Percentiles rank a stretch among this genome's conserved stretches.
phyloP scores from a whole-genome alignment of 352 stramenopile species.

The Peronospora tabacina region DNA sequence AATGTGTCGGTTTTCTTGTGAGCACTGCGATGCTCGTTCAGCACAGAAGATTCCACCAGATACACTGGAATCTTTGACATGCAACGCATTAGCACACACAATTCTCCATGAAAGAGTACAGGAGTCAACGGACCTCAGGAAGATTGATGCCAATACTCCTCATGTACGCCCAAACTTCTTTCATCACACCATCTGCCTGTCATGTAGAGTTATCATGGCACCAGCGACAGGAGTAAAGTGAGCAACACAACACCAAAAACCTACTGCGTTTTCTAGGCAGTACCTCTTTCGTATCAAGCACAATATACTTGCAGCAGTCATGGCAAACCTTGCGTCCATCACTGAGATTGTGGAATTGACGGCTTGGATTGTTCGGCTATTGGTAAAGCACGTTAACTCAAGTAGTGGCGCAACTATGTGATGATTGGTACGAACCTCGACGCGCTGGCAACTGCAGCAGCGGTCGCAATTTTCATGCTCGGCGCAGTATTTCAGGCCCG shows the following conservation, averaged over 20 bases:
- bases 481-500: slow-evolving; percentile 53
- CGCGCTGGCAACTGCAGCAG: slow-evolving; percentile 64
- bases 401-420: not conserved
- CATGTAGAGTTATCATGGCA: not conserved
- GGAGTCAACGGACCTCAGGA: slow-evolving; percentile 30
- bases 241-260: not conserved
- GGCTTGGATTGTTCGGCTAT: slow-evolving; percentile 21
- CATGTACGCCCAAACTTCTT: slow-evolving; percentile 69
- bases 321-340: slow-evolving; percentile 63
- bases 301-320: slow-evolving; percentile 47
- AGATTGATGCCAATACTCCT: slow-evolving; percentile 54
- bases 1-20: slow-evolving; percentile 26
- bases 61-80: slow-evolving; percentile 48
- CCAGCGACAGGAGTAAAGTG: not conserved
- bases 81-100: not conserved
- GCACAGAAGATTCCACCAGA: slow-evolving; percentile 44
- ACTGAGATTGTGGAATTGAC: slow-evolving; percentile 47
- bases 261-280: not conserved
- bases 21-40: slow-evolving; percentile 41
- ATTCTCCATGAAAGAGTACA: not conserved
- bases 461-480: slow-evolving; percentile 53
- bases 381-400: slow-evolving; percentile 1
- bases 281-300: slow-evolving; percentile 60
- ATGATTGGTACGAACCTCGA: slow-evolving; percentile 36
- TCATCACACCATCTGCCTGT: slow-evolving; percentile 33